Evolutionary conservation across 2,329 filamentous ascomycete genomes (phyloP).

Genomic region (Coleophoma cylindrospora): DNA sequence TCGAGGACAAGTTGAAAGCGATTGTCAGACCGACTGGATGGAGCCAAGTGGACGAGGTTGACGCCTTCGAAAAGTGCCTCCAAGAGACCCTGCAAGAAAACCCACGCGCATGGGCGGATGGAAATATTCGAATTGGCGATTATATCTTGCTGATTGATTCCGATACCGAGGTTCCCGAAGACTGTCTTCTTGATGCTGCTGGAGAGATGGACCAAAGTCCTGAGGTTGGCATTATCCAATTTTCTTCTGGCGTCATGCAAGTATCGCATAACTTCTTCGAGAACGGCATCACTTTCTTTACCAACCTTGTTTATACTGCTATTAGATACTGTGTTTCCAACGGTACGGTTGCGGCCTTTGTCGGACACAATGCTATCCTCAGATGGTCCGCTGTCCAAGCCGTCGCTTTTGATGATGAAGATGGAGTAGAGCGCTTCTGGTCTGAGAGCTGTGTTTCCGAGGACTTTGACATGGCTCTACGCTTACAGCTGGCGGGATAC

Average conservation of each 20-base stretch:
- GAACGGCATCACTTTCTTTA: slow-evolving; percentile 67
- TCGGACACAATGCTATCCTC: slow-evolving; percentile 73
- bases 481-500: slow-evolving; percentile 68
- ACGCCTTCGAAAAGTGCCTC: slow-evolving; percentile 39
- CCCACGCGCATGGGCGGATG: slow-evolving; percentile 50
- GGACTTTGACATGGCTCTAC: slow-evolving; percentile 78
- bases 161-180: slow-evolving; percentile 61
- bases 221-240: slow-evolving; percentile 68
- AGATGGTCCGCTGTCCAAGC: slow-evolving; percentile 73
- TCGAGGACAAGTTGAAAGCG: slow-evolving; percentile 47
- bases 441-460: slow-evolving; percentile 76
- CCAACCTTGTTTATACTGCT: slow-evolving; percentile 70
- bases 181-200: slow-evolving; percentile 65
- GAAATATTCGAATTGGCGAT: slow-evolving; percentile 55
- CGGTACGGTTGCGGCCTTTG: slow-evolving; percentile 73
- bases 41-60: slow-evolving; percentile 31
- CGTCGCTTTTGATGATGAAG: slow-evolving; percentile 64
- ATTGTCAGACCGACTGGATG: slow-evolving; percentile 23
- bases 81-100: slow-evolving; percentile 43
- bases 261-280: slow-evolving; percentile 70
- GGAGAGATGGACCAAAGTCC: slow-evolving; percentile 69
- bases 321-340: slow-evolving; percentile 75
- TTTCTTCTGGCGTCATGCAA: slow-evolving; percentile 72
- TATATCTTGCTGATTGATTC: slow-evolving; percentile 64
- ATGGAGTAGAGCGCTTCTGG: slow-evolving; percentile 76